Evolutionary conservation across 2,329 filamentous ascomycete species (phyloP).

Genomic region (Pseudogymnoascus sp.): DNA sequence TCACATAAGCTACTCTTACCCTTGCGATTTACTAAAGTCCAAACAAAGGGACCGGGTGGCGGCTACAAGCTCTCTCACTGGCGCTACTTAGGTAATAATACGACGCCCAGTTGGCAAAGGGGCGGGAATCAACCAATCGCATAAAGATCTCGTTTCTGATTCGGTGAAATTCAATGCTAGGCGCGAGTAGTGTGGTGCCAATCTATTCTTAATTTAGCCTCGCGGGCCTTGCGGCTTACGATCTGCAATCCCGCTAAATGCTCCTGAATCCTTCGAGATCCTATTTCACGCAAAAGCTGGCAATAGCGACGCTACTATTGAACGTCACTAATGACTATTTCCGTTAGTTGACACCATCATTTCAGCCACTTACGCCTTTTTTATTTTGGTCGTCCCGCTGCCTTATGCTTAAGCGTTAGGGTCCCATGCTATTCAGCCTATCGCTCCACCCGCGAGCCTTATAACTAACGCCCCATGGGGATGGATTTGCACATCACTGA

Average conservation of each 20-base stretch:
- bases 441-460: background rate
- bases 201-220: constrained; percentile 1
- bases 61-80: background rate
- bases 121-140: background rate
- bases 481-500: background rate
- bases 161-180: background rate
- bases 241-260: background rate
- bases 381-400: background rate
- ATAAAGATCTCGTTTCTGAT: background rate
- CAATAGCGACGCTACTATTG: background rate
- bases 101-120: background rate
- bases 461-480: background rate
- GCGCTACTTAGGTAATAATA: background rate
- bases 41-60: background rate
- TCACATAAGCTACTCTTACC: background rate
- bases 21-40: background rate
- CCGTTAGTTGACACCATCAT: background rate
- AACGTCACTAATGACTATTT: background rate
- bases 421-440: background rate
- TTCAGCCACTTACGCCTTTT: background rate
- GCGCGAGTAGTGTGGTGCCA: background rate
- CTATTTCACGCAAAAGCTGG: background rate
- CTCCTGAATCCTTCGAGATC: constrained; percentile 1
- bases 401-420: background rate
- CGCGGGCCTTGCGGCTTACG: background rate